These are phyloP conservation scores for Porogramme epimiltina DNA, from an alignment of 1,284 basidiomycete species.

Conservation along the genomic window DNA sequence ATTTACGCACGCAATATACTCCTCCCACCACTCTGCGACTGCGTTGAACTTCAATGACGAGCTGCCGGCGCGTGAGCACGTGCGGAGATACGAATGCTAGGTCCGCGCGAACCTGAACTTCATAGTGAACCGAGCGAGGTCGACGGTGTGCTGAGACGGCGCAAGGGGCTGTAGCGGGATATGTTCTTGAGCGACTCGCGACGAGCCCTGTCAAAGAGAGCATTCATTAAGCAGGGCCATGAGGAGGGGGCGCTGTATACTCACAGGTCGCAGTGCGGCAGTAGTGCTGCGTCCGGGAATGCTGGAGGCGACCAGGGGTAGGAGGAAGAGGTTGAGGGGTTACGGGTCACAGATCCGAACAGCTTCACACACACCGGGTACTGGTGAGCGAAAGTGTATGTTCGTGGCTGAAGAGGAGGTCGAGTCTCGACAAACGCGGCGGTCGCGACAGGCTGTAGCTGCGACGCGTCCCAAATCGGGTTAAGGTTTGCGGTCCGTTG, in stretches of 20 bases:
- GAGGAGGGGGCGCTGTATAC: background rate
- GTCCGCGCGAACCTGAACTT: constrained; percentile 52
- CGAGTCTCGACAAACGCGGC: too few relatives aligned
- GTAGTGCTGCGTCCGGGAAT: background rate
- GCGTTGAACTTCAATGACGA: constrained; percentile 91
- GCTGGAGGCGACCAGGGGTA: background rate
- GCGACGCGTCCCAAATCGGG: too few relatives aligned
- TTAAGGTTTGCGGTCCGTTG: too few relatives aligned
- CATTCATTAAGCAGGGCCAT: background rate
- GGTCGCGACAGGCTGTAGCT: too few relatives aligned
- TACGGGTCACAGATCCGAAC: too few relatives aligned
- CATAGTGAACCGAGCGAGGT: constrained; percentile 45
- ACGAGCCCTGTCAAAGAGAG: constrained; percentile 10
- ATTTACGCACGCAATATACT: constrained; percentile 79
- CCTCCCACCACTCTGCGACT: constrained; percentile 93
- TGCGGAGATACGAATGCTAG: background rate
- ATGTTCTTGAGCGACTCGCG: constrained; percentile 22
- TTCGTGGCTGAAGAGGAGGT: too few relatives aligned
- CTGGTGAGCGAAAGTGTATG: too few relatives aligned
- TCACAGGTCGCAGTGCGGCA: constrained; percentile 3
- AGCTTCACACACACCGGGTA: too few relatives aligned
- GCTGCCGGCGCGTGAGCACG: constrained; percentile 32
- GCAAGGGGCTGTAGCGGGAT: constrained; percentile 31
- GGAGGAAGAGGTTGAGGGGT: background rate
- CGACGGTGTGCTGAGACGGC: constrained; percentile 15